Evolutionary conservation across 352 stramenopile genomes (phyloP), one percentile per base, ranked within the genome.

Genomic region (Globisporangium nunn): DNA sequence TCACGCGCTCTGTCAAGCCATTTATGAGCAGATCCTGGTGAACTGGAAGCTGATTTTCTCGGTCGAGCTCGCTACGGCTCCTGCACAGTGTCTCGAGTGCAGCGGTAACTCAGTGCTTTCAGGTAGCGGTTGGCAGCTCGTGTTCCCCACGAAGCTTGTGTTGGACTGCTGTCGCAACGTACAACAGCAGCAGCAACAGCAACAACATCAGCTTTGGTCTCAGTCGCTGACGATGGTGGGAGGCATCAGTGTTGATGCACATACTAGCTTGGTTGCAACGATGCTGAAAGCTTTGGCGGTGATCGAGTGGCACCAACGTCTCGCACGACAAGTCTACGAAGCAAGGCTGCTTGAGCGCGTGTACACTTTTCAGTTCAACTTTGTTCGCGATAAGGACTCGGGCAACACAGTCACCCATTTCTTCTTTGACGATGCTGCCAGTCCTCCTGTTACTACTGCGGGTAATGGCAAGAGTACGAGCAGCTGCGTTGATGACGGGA

Each of bases 1-100:
- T 7, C 65, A 80, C 6, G 62, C 71, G 0, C 54, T 81, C 14
- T 68, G 68, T 7, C 64, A 77, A 37, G 62, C 73, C 18, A 49
- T 85, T 8, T 51, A 64, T n/a, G 77, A 87, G 55, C 62, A 78
- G 31, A 62, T 67, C 3, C 46, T 87, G 28, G 62, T 82, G 8
- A 48, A 47, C 7, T 87, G 77, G 77, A 73, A 78, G 8, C 43
- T 79, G 11, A 62, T 85, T 14, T 51, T 67, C 2, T 70, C 67
- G 8, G 39, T 77, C 3, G 77, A 87, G 41, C 51, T 75, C 6
- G 61, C 67, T 7, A 52, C 31, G 0, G 37, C 48, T 7, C 52
- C 71, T 4, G 33, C 71, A 6, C 66, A 64, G 29, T 70, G 50
- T 46, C 62, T 83, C 15, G 68, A 78, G 50, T 58, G 52, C 2